Percentiles rank a stretch among this genome's conserved stretches.
These are phyloP conservation scores for Lantana camara DNA, from an alignment of 257 asterid genomes.

Conservation along the genomic window DNA sequence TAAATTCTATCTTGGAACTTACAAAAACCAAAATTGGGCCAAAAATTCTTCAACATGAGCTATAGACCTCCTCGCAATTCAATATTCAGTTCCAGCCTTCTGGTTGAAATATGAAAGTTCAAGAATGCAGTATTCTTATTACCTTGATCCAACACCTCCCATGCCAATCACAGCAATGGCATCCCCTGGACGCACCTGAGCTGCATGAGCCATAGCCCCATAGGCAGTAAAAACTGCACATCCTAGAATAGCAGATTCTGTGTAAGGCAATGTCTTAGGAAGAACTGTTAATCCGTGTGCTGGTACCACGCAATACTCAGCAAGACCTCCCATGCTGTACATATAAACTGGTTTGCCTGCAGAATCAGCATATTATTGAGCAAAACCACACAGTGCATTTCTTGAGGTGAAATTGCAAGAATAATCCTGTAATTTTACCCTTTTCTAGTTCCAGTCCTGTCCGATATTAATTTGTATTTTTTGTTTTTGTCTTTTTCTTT, in stretches of 20 bases:
- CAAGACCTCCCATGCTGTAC: slow-evolving; percentile 99
- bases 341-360: slow-evolving; percentile 95
- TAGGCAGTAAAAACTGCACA: slow-evolving; percentile 99
- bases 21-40: background rate
- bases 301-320: slow-evolving; percentile 96
- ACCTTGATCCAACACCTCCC: slow-evolving; percentile 99
- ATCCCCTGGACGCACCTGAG: slow-evolving; percentile 89
- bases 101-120: slow-evolving; percentile 4
- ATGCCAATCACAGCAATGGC: slow-evolving; percentile 93
- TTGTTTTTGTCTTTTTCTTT: too few relatives aligned
- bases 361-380: slow-evolving; percentile 29
- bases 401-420: too few relatives aligned
- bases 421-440: too few relatives aligned
- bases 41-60: background rate
- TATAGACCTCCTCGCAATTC: slow-evolving; percentile 7
- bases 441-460: too few relatives aligned
- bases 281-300: slow-evolving; percentile 79
- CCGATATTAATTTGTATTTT: too few relatives aligned
- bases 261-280: slow-evolving; percentile 83
- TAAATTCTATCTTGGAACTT: background rate
- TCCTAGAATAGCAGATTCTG: slow-evolving; percentile 93
- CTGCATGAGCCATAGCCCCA: slow-evolving; percentile 99
- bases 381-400: slow-evolving; percentile 13
- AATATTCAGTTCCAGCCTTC: slow-evolving; percentile 21
- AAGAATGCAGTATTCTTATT: slow-evolving; percentile 16